Base-by-base conservation (phyloP, 2,329 filamentous ascomycete genomes). In the Penicillium palitans region DNA sequence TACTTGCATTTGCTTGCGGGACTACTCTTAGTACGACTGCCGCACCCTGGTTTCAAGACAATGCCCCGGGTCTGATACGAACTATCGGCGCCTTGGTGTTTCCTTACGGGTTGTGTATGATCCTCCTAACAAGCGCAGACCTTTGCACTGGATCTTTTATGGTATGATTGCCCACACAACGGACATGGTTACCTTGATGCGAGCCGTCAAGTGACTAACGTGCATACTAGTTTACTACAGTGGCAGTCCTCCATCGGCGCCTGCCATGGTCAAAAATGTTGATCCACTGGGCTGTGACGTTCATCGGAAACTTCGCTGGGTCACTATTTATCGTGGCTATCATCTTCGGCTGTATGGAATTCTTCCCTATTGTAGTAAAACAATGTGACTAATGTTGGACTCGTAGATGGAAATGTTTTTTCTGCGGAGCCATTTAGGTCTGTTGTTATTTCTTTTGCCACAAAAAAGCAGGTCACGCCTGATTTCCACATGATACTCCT, bases 401-500 rank as follows among this genome's bases (percentile, higher is more conserved):
- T 17, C 15, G 13, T 40, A 79, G 76, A 83, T 64, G 80, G 79
- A 48, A 80, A 74, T 35, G 74, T 74, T 25, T 83, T 80, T 70
- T 74, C 74, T 29, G 64, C 74, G 4, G 73, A 76, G 3, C 76
- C 78, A 0, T 84, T 80, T 66, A 74, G 71, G 50, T 71, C 74
- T 0, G 72, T 80, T 51, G 79, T 78, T 2, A 73, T 81, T 24
- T 68, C 72, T 1, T 81, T 81, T 51, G 78, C 79, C 0, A 80
- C 74, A 10, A 74, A 76, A 19, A 85, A 85, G 61, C 79, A 78
- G 60, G 69, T 83, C 10, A 74, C 70, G 0, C 82, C 82, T 0
- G 63, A 74, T 3, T 82, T 81, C 73, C 79, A 82, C 50, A 76
- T 80, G 56, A 81, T 85, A 51, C 83, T 86, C 65, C 69, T 85